These are phyloP conservation scores for Podospora pseudopauciseta DNA, from an alignment of 495 filamentous ascomycete species.

Conservation along the genomic window DNA sequence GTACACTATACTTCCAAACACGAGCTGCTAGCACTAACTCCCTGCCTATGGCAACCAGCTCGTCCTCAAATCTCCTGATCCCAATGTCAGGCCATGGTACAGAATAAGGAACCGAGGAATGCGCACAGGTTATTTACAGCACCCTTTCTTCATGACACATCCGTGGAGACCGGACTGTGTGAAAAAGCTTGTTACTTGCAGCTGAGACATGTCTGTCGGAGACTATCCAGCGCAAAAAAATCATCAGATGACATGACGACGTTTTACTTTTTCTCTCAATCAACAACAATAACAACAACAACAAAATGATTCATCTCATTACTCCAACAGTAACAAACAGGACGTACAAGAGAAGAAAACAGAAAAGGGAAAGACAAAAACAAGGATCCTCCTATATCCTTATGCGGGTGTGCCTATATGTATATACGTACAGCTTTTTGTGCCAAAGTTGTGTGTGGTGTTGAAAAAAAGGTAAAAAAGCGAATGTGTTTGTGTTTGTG, in stretches of 20 bases:
- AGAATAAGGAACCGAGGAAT: not conserved
- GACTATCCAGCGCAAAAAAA: not conserved
- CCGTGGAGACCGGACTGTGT: not conserved
- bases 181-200: not conserved
- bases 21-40: not conserved
- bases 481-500: not conserved
- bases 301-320: not conserved
- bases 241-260: not conserved
- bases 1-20: not conserved
- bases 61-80: not conserved
- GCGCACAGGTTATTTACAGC: not conserved
- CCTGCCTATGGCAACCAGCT: not conserved
- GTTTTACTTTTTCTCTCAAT: too few species aligned
- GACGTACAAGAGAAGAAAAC: constrained; percentile 21
- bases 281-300: too few species aligned
- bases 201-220: not conserved
- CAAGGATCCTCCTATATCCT: constrained; percentile 9
- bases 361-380: constrained; percentile 17
- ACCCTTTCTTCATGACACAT: not conserved
- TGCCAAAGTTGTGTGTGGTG: not conserved
- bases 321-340: constrained; percentile 6
- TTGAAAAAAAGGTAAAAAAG: not conserved
- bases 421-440: not conserved
- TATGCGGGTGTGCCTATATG: constrained; percentile 1
- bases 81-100: not conserved